Evolutionary conservation across 2,329 filamentous ascomycete genomes (phyloP), one percentile per base, ranked within the genome.

Genomic region (Beauveria australis): DNA sequence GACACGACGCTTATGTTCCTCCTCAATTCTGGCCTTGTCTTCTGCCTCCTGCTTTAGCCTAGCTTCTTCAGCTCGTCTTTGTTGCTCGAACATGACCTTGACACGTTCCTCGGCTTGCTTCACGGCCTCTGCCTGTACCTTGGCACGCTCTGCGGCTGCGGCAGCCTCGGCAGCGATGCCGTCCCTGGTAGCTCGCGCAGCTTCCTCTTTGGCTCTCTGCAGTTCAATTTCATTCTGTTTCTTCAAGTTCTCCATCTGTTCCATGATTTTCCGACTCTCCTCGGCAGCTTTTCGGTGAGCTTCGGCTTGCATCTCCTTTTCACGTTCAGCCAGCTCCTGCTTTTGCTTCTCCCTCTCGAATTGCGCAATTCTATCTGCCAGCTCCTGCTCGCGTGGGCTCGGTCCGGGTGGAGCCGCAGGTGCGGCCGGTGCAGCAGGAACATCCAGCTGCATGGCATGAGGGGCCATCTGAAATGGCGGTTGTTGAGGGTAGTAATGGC

Each of bases 171-270:
- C 75, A 52, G 78, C 76, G 19, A 79, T 78, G 47, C 78, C 79
- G 64, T 72, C 74, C 40, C 73, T 67, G 3, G 79, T 76, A 2
- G 71, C 71, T 43, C 69, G 72, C 63, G 80, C 78, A 2, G 79
- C 79, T 40, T 81, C 79, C 19, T 66, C 69, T 61, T 70, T 76
- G 7, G 79, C 79, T 26, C 73, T 73, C 59, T 80, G 79, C 5
- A 82, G 75, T 61, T 82, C 77, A 62, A 74, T 73, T 59, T 74
- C 72, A 1, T 77, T 75, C 55, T 78, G 76, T 55, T 79, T 80
- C 44, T 80, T 71, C 1, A 76, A 77, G 61, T 68, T 72, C 46
- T 63, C 69, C 63, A 73, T 61, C 8, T 78, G 75, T 56, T 78
- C 77, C 72, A 77, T 73, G 64, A 73, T 73, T 61, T 64, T 71